These are phyloP conservation scores for Nephromyces sp. DNA, from an alignment of 169 alveolate species.

Conservation along the genomic window DNA sequence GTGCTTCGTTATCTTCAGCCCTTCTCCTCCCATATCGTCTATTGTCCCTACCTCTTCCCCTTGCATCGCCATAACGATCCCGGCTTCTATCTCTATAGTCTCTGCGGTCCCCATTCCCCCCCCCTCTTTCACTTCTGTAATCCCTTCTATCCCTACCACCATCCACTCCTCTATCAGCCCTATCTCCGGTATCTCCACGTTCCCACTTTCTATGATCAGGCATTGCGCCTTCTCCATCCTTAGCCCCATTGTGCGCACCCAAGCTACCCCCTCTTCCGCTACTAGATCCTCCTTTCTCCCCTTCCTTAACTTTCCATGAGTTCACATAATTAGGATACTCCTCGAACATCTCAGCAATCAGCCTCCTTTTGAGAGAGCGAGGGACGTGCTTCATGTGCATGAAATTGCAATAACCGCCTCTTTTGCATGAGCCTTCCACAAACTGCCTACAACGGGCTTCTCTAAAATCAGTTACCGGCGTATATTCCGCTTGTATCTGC, in stretches of 20 bases:
- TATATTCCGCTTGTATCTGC: conserved; percentile 85
- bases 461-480: conserved; percentile 98
- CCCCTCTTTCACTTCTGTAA: too few species aligned
- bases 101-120: neutral
- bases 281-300: conserved; percentile 34
- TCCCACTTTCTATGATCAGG: neutral
- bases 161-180: neutral
- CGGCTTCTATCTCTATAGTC: neutral
- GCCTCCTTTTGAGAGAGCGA: conserved; percentile 75
- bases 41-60: neutral
- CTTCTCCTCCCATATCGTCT: neutral
- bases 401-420: conserved; percentile 90
- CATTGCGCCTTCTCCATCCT: neutral
- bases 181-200: neutral
- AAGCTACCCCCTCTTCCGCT: conserved; percentile 5
- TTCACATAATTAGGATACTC: conserved; percentile 91
- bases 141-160: neutral
- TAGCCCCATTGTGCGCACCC: neutral
- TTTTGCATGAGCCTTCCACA: conserved; percentile 93
- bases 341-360: conserved; percentile 89
- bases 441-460: conserved; percentile 95
- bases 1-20: too few species aligned
- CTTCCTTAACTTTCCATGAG: conserved; percentile 42
- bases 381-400: conserved; percentile 97
- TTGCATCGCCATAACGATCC: too few species aligned